These are phyloP conservation scores for Backusella tuberculispora DNA, from an alignment of 192 early-diverging fungal genomes.

Conservation along the genomic window DNA sequence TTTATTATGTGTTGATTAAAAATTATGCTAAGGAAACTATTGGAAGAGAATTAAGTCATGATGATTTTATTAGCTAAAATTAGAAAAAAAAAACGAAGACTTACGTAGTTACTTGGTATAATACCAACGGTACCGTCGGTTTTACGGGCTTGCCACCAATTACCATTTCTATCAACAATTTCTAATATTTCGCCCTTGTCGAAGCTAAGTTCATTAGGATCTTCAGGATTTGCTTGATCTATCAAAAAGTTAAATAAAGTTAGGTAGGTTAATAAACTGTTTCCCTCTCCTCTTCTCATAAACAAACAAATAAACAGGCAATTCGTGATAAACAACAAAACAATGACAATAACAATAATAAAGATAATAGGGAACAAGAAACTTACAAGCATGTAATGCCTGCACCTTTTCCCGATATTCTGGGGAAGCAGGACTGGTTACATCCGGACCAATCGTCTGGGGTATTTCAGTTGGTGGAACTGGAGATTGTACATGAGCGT, in stretches of 20 bases:
- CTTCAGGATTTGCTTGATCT: constrained; percentile 87
- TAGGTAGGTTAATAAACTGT: neutral
- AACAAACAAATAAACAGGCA: neutral
- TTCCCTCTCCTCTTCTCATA: neutral
- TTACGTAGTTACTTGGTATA: constrained; percentile 85
- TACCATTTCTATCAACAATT: constrained; percentile 90
- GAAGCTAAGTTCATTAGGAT: constrained; percentile 89
- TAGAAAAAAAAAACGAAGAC: neutral
- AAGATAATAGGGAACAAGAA: neutral
- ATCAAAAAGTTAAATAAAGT: neutral
- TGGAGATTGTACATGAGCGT: neutral
- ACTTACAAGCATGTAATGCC: constrained; percentile 18
- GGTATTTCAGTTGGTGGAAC: neutral
- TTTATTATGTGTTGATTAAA: constrained; percentile 4
- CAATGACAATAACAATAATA: neutral
- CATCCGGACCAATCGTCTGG: neutral
- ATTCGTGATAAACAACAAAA: neutral
- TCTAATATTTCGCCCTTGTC: constrained; percentile 85
- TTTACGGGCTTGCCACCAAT: constrained; percentile 96
- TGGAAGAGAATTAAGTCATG: neutral
- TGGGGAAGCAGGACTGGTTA: neutral
- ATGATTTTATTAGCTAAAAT: neutral
- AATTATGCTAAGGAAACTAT: constrained; percentile 3
- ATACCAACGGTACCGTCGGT: constrained; percentile 84
- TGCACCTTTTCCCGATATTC: neutral